Evolutionary conservation across 371 early-diverging fungal species (phyloP), one percentile per base, ranked within the genome.

Genomic region (Mortierella sp.): DNA sequence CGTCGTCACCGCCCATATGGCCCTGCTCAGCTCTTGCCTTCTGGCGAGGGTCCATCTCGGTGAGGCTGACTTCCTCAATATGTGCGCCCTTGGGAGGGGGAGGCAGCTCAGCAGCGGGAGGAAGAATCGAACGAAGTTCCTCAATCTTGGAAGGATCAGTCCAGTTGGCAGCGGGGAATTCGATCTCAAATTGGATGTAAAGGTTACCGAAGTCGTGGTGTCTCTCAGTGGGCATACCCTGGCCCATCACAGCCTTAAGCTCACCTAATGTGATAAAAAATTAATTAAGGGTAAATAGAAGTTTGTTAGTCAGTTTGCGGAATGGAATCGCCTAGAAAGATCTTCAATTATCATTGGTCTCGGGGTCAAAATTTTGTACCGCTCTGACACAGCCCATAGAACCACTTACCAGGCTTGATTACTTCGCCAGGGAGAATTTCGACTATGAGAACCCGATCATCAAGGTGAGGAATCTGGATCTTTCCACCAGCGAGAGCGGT

Each of bases 171-270:
- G 86, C 66, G 21, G 99, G 99, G 95, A 99, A 98, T 65, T 91
- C 91, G 70, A 99, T 86, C 58, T 91, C 92, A 79, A 99, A 98
- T 74, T 92, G 93, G 84, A 98, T 86, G 84, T 93, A 96, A 61
- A 98, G 86, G 88, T 96, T 92, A 65, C 98, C 98, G 66, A 91
- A 90, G 86, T 95, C 90, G 86, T 94, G 95, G 77, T 96, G 97
- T 82, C 93, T 93, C 88, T 95, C 92, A 65, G 90, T 90, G 65
- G 98, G 98, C 97, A 98, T 97, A 70, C 98, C 98, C 89, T 97
- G 96, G 70, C 91, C 88, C 73, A 86, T 87, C 63, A 97, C 92
- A 57, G 88, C 88, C 92, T 97, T 97, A 69, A 87, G 76, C 59
- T 93, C 92, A 66, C 91, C 89, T 86, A 52, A 55, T 58, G 52